Base-by-base conservation (phyloP, 495 filamentous ascomycete genomes). In the Talaromyces liani region DNA sequence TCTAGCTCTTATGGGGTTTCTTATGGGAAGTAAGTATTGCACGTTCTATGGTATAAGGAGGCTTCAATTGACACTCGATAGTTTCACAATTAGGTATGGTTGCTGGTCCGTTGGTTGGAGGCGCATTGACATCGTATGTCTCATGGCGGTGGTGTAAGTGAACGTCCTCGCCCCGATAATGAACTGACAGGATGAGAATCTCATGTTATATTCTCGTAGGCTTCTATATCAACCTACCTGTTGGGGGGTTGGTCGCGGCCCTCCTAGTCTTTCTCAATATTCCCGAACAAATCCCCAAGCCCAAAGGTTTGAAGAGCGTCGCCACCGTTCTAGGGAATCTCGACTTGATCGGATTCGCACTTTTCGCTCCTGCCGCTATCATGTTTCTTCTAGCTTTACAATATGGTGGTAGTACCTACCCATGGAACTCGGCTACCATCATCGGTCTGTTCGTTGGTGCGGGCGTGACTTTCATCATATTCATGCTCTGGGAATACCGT, bases 121-220 rank as follows among this genome's bases (percentile, higher is more conserved):
- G 66, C 3, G 66, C 65, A 20, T 67, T 72, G 12, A 64, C 70
- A n/a, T 53, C 62, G 4, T 18, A 64, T 41, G 70, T 71, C 6
- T 67, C 67, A 1, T 74, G 68, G 72, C 60, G 70, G 6, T 70
- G 66, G 68, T 66, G 61, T 64, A 39, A 31, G 63, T 60, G 2
- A 10, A 47, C 9, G 10, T 16, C 67, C 92, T 93, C 73, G 91
- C 84, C 70, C 88, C 89, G 10, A n/a, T 72, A 91, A 90, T 3
- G 56, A 16, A n/a, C 18, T 22, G 16, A 57, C 0, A 6, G 2
- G 27, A 18, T n/a, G 59, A 65, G 58, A 31, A 36, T 31, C 9
- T 60, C n/a, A 45, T 7, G 18, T 57, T 22, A n/a, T 59, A 1
- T 18, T 10, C 4, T 8, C 2, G 0, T 4, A 62, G 62, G 82